These are phyloP conservation scores for Sicyos baderoa DNA, from an alignment of 306 rosid species.

Conservation along the genomic window DNA sequence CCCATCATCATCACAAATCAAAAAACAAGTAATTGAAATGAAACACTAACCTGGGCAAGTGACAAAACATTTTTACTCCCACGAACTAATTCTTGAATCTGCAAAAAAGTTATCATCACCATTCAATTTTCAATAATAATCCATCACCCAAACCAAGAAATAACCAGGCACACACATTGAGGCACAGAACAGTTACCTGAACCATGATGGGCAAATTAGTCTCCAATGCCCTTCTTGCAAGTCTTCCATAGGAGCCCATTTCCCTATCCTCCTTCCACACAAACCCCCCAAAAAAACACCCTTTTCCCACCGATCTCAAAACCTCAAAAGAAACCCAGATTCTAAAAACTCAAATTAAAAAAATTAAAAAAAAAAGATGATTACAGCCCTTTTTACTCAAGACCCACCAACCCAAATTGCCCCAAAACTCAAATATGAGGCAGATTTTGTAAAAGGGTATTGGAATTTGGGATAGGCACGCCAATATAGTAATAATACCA, in stretches of 20 bases:
- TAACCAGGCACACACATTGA: neutral
- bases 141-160: neutral
- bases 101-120: conserved; percentile 19
- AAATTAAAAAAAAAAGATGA: no score
- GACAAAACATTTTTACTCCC: conserved; percentile 37
- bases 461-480: no score
- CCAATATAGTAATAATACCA: no score
- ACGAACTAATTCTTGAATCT: conserved; percentile 46
- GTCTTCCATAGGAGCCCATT: conserved; percentile 45
- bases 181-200: conserved; percentile 26
- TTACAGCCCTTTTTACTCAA: no score
- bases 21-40: neutral
- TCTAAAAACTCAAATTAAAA: no score
- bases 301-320: no score
- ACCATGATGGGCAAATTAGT: conserved; percentile 56
- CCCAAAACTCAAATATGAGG: no score
- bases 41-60: conserved; percentile 43
- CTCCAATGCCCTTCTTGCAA: conserved; percentile 51
- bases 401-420: no score
- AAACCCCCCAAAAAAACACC: no score
- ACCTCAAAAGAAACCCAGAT: no score
- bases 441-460: no score
- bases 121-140: neutral
- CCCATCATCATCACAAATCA: neutral
- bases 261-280: neutral